Evolutionary conservation across 75 land plant genomes (phyloP), one percentile per base, ranked within the genome.

Genomic region (Pseudotsuga menziesii): DNA sequence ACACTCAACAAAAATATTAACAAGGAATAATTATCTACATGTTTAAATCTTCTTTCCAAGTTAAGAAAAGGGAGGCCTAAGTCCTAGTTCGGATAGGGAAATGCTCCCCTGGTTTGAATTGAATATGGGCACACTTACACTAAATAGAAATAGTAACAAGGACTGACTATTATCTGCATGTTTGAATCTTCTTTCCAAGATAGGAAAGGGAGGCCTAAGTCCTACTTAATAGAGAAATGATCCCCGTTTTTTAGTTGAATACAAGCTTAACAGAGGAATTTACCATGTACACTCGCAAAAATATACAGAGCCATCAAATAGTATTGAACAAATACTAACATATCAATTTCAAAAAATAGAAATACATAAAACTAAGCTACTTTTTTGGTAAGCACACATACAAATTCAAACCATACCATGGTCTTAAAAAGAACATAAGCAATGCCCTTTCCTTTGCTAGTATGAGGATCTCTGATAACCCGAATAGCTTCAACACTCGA

Each of bases 371-470:
- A 7, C 16, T 15, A 19, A 15, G n/a, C 9, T 39, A 26, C 19
- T 15, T 60, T 44, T 41, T 20, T 22, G 11, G 20, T 15, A 44
- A 14, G 14, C 72, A 48, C 3, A 3, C 15, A 58, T 15, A 48
- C 76, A 35, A 39, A 56, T 22, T 52, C 12, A 39, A 23, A 27
- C 55, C 89, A 77, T 86, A 97, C 98, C 91, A 84, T 88, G 7
- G 92, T 83, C 80, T 92, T 94, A 61, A 97, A 95, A 78, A 94
- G 60, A 20, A 95, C 94, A 87, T 88, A 97, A 3, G 94, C 99
- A 77, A 97, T 83, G 36, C 99, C 99, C 83, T 97, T 97, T 6
- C 99, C 92, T 57, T 87, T 26, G 66, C 92, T 91, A 11, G 91
- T 85, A 41, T 87, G 75, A 59, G 91, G 89, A 82, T 97, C 92